phyloP scores from a whole-genome alignment of 768 basidiomycete genomes.

The Mycena rosella region DNA sequence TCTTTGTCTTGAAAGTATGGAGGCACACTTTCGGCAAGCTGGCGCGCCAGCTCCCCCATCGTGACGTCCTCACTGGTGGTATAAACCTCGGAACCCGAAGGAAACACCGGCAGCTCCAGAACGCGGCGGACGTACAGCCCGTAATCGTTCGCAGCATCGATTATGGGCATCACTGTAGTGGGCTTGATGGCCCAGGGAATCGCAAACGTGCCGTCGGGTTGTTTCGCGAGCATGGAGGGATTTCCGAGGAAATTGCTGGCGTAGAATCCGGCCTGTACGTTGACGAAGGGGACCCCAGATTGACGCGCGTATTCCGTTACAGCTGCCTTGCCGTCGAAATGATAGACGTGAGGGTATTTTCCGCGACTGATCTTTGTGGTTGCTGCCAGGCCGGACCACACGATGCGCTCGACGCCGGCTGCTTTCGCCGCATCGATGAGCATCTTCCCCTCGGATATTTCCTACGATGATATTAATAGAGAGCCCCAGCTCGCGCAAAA shows the following conservation, averaged over 20 bases:
- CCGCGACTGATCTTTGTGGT: slow-evolving; percentile 8
- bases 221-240: neutral
- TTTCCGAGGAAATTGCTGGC: slow-evolving; percentile 12
- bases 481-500: neutral
- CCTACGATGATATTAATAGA: neutral
- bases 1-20: too few species aligned
- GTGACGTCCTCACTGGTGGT: slow-evolving; percentile 18
- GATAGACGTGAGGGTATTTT: slow-evolving; percentile 1
- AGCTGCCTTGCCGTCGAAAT: slow-evolving; percentile 24
- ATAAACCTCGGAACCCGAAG: neutral
- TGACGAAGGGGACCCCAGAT: slow-evolving; percentile 23
- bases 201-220: slow-evolving; percentile 11
- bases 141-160: slow-evolving; percentile 28
- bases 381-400: slow-evolving; percentile 26
- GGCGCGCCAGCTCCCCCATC: slow-evolving; percentile 1
- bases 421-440: slow-evolving; percentile 32
- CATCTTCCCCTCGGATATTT: slow-evolving; percentile 25
- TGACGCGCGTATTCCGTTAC: slow-evolving; percentile 22
- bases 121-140: slow-evolving; percentile 26
- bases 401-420: slow-evolving; percentile 10
- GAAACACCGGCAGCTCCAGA: slow-evolving; percentile 22
- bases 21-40: slow-evolving; percentile 19
- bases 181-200: slow-evolving; percentile 3
- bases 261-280: slow-evolving; percentile 31
- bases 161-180: slow-evolving; percentile 10